Percentiles rank a stretch among this genome's conserved stretches.
phyloP scores from a whole-genome alignment of 805 yeast genomes.

The Candida morakotiae region DNA sequence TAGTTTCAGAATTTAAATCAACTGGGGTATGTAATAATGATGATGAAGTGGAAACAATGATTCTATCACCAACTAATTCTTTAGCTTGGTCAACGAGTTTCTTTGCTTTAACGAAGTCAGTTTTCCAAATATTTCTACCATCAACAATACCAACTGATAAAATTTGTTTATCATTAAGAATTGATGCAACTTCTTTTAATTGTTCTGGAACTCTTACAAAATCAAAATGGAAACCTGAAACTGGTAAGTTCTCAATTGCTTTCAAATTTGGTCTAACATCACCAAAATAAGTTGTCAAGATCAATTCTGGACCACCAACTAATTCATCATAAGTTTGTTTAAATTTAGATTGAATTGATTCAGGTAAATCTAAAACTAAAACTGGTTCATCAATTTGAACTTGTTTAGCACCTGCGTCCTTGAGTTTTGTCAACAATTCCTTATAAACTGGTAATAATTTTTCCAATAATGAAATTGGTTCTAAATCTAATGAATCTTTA shows the following conservation, averaged over 20 bases:
- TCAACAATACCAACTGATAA: slow-evolving; percentile 96
- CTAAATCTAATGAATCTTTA: slow-evolving; percentile 93
- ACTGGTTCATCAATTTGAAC: slow-evolving; percentile 98
- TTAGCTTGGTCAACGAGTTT: slow-evolving; percentile 78
- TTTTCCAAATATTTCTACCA: slow-evolving; percentile 99
- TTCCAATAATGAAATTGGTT: slow-evolving; percentile 85
- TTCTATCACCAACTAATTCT: slow-evolving; percentile 83
- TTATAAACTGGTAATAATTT: slow-evolving; percentile 91
- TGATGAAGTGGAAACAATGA: slow-evolving; percentile 81
- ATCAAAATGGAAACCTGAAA: slow-evolving; percentile 94
- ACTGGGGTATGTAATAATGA: slow-evolving; percentile 98
- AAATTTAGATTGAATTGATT: slow-evolving; percentile 78
- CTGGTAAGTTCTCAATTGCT: slow-evolving; percentile 87
- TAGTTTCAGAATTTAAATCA: slow-evolving; percentile 87
- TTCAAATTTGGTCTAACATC: slow-evolving; percentile 94
- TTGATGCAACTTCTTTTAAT: slow-evolving; percentile 72
- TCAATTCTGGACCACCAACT: slow-evolving; percentile 71
- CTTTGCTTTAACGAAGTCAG: slow-evolving; percentile 86
- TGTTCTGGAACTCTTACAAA: slow-evolving; percentile 95
- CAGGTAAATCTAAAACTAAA: slow-evolving; percentile 89
- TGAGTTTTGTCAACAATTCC: slow-evolving; percentile 81
- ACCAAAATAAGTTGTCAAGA: slow-evolving; percentile 93
- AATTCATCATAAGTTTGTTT: slow-evolving; percentile 81
- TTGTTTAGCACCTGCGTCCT: slow-evolving; percentile 89
- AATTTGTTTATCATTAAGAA: slow-evolving; percentile 66